A percentile compares a stretch with the other conserved stretches of the same genome.
Evolutionary conservation across 805 yeast species (phyloP).

Genomic region (Hanseniaspora osmophila): DNA sequence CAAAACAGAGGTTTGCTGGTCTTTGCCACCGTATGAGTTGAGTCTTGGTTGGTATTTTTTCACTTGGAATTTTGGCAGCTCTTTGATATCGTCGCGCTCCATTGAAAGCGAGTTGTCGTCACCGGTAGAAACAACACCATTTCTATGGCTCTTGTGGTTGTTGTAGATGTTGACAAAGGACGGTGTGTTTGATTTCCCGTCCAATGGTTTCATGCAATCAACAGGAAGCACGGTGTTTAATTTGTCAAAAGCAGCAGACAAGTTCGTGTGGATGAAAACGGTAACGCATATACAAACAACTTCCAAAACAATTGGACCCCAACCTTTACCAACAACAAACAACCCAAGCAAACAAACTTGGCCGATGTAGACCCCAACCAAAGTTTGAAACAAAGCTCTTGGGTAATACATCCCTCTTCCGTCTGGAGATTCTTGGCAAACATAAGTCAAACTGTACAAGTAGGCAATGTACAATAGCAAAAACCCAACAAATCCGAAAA

Average conservation of each 20-base stretch:
- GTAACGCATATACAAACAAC: conserved; percentile 53
- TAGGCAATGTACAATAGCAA: conserved; percentile 61
- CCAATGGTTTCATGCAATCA: conserved; percentile 64
- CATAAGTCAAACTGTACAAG: conserved; percentile 64
- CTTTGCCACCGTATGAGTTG: not conserved
- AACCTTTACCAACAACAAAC: conserved; percentile 79
- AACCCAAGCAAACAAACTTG: conserved; percentile 77
- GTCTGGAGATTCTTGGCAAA: conserved; percentile 53
- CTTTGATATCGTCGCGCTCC: conserved; percentile 12
- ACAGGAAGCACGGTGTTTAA: conserved; percentile 47
- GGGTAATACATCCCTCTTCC: conserved; percentile 76
- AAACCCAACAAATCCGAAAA: conserved; percentile 63
- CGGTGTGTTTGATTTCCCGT: conserved; percentile 51
- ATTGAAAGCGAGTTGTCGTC: not conserved
- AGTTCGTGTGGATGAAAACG: conserved; percentile 48
- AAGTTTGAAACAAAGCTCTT: conserved; percentile 74
- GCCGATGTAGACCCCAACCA: conserved; percentile 79
- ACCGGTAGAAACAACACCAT: no score
- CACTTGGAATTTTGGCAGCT: conserved; percentile 19
- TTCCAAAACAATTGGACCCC: conserved; percentile 84
- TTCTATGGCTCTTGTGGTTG: conserved; percentile 2
- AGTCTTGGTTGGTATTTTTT: conserved; percentile 14
- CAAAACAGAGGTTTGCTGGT: conserved; percentile 3
- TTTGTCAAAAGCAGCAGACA: conserved; percentile 52
- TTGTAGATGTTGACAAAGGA: conserved; percentile 29